A percentile compares a stretch with the other conserved stretches of the same genome.
Evolutionary conservation across 306 rosid species (phyloP).

Genomic region (Vicia faba): DNA sequence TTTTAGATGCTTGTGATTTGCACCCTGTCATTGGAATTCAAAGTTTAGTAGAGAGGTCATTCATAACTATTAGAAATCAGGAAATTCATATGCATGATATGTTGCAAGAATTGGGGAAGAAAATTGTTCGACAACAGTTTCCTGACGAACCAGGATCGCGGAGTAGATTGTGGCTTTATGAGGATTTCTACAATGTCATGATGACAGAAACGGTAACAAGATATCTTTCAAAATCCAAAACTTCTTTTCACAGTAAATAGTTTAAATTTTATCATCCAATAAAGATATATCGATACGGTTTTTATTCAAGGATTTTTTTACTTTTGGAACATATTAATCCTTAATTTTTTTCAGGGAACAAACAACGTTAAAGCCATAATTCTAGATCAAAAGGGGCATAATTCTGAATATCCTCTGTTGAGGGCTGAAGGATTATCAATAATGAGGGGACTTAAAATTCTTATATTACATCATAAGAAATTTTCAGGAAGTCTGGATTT

Average conservation of each 20-base stretch:
- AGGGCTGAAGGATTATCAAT: conserved; percentile 23
- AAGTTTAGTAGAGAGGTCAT: conserved; percentile 15
- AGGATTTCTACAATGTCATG: conserved; percentile 16
- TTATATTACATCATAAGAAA: background rate
- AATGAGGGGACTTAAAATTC: conserved; percentile 25
- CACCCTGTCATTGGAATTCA: conserved; percentile 13
- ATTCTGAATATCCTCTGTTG: background rate
- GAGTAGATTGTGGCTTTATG: conserved; percentile 36
- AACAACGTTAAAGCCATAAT: background rate
- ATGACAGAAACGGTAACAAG: conserved; percentile 6
- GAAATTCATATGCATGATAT: conserved; percentile 36
- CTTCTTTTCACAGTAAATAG: background rate
- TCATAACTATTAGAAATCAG: conserved; percentile 17
- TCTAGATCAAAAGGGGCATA: background rate
- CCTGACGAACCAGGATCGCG: conserved; percentile 4
- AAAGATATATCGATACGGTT: no score
- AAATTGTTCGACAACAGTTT: conserved; percentile 13
- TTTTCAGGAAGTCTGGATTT: conserved; percentile 10
- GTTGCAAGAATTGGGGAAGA: conserved; percentile 6
- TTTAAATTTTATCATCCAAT: background rate
- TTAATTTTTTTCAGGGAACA: conserved; percentile 6
- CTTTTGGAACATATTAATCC: background rate
- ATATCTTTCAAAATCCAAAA: background rate
- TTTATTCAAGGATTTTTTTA: background rate
- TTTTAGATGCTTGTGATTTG: background rate